Percentiles rank a stretch among this genome's conserved stretches.
Conservation (phyloP, 352 stramenopile species). For the Phytophthora chlamydospora region DNA sequence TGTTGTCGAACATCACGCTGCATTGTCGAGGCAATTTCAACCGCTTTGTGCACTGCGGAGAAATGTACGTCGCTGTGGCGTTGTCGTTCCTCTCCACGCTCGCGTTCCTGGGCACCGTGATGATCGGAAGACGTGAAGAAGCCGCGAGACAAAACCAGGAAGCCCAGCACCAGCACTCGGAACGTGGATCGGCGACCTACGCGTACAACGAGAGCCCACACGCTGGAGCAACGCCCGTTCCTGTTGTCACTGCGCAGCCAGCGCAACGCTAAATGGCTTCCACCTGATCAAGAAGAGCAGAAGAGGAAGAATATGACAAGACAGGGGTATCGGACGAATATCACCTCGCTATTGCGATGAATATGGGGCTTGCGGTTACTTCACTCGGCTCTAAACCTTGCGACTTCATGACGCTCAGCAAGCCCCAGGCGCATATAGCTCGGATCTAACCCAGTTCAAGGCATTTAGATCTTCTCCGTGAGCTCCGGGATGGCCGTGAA, state of each 20-base stretch:
- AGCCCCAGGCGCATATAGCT: not conserved
- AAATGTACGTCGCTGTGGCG: conserved; percentile 54
- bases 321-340: conserved; percentile 26
- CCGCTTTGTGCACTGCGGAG: conserved; percentile 62
- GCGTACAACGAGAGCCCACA: conserved; percentile 16
- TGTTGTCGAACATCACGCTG: conserved; percentile 59
- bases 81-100: conserved; percentile 62
- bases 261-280: not conserved
- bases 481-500: conserved; percentile 98
- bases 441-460: conserved; percentile 1
- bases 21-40: conserved; percentile 52
- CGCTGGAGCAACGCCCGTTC: conserved; percentile 14
- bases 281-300: too few species aligned
- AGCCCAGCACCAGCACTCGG: conserved; percentile 3
- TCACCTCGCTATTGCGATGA: conserved; percentile 33
- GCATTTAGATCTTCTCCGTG: conserved; percentile 96
- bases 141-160: not conserved
- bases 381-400: conserved; percentile 18
- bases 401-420: not conserved
- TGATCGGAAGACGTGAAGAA: conserved; percentile 46
- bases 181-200: conserved; percentile 4
- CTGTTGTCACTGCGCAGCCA: conserved; percentile 22
- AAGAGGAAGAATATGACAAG: conserved; percentile 5
- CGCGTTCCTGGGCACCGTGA: conserved; percentile 47
- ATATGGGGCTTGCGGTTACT: conserved; percentile 17